These are phyloP conservation scores for Penicillium tannophilum DNA, from an alignment of 495 filamentous ascomycete species.

Conservation along the genomic window DNA sequence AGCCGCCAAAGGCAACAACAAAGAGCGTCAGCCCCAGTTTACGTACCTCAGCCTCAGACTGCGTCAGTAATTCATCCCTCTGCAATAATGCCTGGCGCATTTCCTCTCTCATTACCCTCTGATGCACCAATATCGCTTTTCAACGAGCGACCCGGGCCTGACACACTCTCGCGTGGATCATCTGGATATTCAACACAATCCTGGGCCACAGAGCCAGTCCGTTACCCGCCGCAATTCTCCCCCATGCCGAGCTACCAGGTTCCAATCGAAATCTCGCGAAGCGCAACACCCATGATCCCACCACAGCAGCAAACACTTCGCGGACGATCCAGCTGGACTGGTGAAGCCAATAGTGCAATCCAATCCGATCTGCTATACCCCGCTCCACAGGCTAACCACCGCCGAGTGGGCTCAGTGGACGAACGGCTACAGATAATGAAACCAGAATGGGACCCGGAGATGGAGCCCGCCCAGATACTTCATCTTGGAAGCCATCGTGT, in stretches of 20 bases:
- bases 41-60: neutral
- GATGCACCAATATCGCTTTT: conserved; percentile 13
- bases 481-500: conserved; percentile 35
- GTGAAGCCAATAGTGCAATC: conserved; percentile 20
- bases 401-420: conserved; percentile 26
- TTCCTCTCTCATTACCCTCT: conserved; percentile 26
- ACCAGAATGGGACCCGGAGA: conserved; percentile 21
- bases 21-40: conserved; percentile 2
- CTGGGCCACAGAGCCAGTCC: conserved; percentile 43
- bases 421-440: conserved; percentile 22
- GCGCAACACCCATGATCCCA: conserved; percentile 10
- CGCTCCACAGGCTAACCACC: conserved; percentile 1
- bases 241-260: conserved; percentile 25
- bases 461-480: conserved; percentile 21
- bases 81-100: conserved; percentile 42
- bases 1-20: conserved; percentile 15
- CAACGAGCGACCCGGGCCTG: conserved; percentile 30
- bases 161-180: conserved; percentile 36
- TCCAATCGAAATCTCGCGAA: conserved; percentile 7
- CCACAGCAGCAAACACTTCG: conserved; percentile 28
- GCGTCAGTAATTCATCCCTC: conserved; percentile 37
- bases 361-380: conserved; percentile 30
- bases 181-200: conserved; percentile 42
- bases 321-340: conserved; percentile 28
- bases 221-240: conserved; percentile 32